phyloP scores from a whole-genome alignment of 2,329 filamentous ascomycete species.

The Stemphylium lycopersici region DNA sequence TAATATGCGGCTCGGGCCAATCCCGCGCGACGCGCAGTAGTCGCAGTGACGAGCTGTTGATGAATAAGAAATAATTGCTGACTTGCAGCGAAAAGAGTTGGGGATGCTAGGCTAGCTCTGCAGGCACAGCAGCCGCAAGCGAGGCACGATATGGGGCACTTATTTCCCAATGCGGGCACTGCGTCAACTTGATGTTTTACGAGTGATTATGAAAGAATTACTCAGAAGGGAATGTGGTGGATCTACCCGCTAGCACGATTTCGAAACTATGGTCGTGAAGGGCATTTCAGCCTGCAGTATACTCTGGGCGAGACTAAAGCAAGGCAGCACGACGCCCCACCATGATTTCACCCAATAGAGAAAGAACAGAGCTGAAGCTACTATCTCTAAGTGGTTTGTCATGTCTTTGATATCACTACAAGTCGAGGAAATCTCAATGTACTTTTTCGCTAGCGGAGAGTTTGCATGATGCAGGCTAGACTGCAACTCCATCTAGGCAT shows the following conservation, averaged over 20 bases:
- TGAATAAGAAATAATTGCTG: slow-evolving; percentile 28
- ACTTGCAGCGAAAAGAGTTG: slow-evolving; percentile 20
- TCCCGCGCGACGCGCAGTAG: neutral
- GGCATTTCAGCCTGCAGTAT: neutral
- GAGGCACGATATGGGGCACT: slow-evolving; percentile 12
- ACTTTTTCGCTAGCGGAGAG: neutral
- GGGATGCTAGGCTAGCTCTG: slow-evolving; percentile 12
- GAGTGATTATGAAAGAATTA: slow-evolving; percentile 29
- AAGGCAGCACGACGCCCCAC: neutral
- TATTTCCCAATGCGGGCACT: neutral
- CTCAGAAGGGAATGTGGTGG: slow-evolving; percentile 13
- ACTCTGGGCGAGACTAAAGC: neutral
- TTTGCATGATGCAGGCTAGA: slow-evolving; percentile 5
- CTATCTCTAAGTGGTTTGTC: slow-evolving; percentile 19
- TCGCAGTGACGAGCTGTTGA: slow-evolving; percentile 20
- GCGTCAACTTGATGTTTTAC: neutral
- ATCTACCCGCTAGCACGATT: neutral
- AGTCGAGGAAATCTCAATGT: neutral
- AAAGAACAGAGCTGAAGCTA: neutral
- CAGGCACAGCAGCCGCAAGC: slow-evolving; percentile 17
- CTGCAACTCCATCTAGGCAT: slow-evolving; percentile 10
- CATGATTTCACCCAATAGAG: neutral
- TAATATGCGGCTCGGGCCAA: neutral
- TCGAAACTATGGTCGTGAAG: neutral
- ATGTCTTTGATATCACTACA: slow-evolving; percentile 11